Conservation (phyloP, 306 rosid species). For the Castanopsis chinensis region DNA sequence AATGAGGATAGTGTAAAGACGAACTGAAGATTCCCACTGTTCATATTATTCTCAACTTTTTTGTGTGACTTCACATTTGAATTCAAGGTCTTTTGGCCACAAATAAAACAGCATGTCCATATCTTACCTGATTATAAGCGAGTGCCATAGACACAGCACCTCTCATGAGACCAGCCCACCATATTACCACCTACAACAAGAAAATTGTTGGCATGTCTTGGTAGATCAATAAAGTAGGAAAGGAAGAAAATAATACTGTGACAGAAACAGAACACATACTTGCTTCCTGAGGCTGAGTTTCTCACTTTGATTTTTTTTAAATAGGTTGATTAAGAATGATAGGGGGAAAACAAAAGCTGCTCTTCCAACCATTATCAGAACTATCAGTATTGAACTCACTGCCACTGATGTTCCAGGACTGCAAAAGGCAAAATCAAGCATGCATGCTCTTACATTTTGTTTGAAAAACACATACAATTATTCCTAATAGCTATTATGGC, state of each 20-base stretch:
- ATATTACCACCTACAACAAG: constrained; percentile 61
- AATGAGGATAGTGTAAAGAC: background rate
- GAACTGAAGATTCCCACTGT: constrained; percentile 5
- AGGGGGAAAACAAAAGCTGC: constrained; percentile 93
- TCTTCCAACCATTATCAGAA: constrained; percentile 74
- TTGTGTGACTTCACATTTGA: background rate
- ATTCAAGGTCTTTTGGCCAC: background rate
- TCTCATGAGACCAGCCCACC: constrained; percentile 99
- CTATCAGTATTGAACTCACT: constrained; percentile 74
- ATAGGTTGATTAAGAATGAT: constrained; percentile 75
- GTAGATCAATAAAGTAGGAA: constrained; percentile 11
- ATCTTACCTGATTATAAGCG: constrained; percentile 88
- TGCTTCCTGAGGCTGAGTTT: constrained; percentile 66
- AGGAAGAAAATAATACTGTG: background rate
- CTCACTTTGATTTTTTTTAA: constrained; percentile 48
- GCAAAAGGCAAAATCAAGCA: constrained; percentile 34
- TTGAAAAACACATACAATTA: background rate
- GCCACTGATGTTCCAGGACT: constrained; percentile 88
- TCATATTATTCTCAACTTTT: background rate
- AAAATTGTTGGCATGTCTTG: constrained; percentile 13
- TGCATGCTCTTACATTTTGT: constrained; percentile 11
- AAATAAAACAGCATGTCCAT: background rate
- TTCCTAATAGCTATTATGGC: background rate
- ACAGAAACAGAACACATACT: constrained; percentile 42
- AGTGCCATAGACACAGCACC: constrained; percentile 99